Percentiles rank a stretch among this genome's conserved stretches.
Evolutionary conservation across 768 basidiomycete species (phyloP).

Genomic region (Rhizopogon vinicolor): DNA sequence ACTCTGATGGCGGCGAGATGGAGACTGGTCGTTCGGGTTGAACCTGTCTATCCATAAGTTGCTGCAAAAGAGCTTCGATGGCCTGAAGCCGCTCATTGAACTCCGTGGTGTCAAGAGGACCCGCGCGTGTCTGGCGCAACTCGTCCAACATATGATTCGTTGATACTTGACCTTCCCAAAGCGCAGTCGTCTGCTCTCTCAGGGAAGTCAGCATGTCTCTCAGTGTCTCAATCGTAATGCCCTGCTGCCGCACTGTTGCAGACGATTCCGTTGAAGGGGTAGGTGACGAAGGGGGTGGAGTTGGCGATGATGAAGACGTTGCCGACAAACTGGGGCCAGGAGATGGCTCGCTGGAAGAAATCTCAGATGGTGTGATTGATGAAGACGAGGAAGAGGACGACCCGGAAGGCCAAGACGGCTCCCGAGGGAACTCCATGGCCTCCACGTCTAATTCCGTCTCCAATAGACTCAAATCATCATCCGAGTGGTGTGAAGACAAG

Average conservation of each 20-base stretch:
- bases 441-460: constrained; percentile 29
- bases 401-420: constrained; percentile 33
- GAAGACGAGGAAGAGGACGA: constrained; percentile 27
- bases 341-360: constrained; percentile 29
- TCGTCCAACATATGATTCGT: constrained; percentile 61
- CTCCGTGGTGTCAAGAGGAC: constrained; percentile 36
- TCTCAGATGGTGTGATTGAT: constrained; percentile 27
- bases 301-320: constrained; percentile 31
- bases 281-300: constrained; percentile 32
- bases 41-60: constrained; percentile 5
- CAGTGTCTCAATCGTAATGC: constrained; percentile 38
- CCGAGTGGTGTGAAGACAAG: constrained; percentile 67
- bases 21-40: constrained; percentile 8
- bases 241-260: constrained; percentile 31
- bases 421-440: constrained; percentile 4
- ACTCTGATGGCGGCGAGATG: constrained; percentile 16
- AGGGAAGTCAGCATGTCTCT: constrained; percentile 53
- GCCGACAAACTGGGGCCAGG: constrained; percentile 34
- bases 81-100: constrained; percentile 23
- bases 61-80: constrained; percentile 20
- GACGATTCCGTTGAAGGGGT: constrained; percentile 34
- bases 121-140: constrained; percentile 44
- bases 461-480: constrained; percentile 48
- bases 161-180: constrained; percentile 59
- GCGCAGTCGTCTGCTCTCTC: constrained; percentile 49